Conservation (phyloP, 148 eudicot species). For the Oxyria digyna region DNA sequence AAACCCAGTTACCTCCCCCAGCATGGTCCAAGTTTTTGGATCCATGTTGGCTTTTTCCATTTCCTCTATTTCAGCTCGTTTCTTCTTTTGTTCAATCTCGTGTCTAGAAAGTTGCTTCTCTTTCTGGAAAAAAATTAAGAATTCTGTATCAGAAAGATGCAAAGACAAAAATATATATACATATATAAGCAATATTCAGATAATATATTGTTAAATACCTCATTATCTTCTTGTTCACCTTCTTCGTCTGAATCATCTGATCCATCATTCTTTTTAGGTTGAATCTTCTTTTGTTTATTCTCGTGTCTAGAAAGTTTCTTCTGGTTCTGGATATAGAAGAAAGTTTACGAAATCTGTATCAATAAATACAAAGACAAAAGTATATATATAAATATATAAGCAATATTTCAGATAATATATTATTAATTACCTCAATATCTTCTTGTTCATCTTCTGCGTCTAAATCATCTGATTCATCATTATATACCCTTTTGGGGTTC, state of each 20-base stretch:
- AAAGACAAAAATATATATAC: neutral
- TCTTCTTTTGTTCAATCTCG: slow-evolving; percentile 56
- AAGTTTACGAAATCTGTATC: too few relatives aligned
- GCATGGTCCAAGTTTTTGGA: slow-evolving; percentile 84
- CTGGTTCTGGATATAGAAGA: too few relatives aligned
- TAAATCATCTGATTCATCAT: slow-evolving; percentile 26
- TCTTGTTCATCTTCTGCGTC: slow-evolving; percentile 27
- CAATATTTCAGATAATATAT: slow-evolving; percentile 21
- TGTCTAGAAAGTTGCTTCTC: slow-evolving; percentile 56
- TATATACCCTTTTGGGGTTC: slow-evolving; percentile 25
- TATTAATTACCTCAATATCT: slow-evolving; percentile 16
- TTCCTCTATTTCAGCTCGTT: slow-evolving; percentile 52
- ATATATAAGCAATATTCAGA: slow-evolving; percentile 17
- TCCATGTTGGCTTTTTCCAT: slow-evolving; percentile 82
- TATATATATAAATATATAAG: too few relatives aligned
- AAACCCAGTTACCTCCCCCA: slow-evolving; percentile 61
- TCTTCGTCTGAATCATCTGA: slow-evolving; percentile 36
- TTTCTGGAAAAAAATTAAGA: slow-evolving; percentile 17
- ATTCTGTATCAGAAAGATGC: neutral
- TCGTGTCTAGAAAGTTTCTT: slow-evolving; percentile 35
- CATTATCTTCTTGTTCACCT: slow-evolving; percentile 25
- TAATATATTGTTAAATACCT: slow-evolving; percentile 14
- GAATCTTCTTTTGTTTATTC: slow-evolving; percentile 19
- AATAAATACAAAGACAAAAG: too few relatives aligned
- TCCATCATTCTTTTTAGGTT: slow-evolving; percentile 17